Evolutionary conservation across 495 filamentous ascomycete genomes (phyloP), one percentile per base, ranked within the genome.

Genomic region (Oidiodendron maius): DNA sequence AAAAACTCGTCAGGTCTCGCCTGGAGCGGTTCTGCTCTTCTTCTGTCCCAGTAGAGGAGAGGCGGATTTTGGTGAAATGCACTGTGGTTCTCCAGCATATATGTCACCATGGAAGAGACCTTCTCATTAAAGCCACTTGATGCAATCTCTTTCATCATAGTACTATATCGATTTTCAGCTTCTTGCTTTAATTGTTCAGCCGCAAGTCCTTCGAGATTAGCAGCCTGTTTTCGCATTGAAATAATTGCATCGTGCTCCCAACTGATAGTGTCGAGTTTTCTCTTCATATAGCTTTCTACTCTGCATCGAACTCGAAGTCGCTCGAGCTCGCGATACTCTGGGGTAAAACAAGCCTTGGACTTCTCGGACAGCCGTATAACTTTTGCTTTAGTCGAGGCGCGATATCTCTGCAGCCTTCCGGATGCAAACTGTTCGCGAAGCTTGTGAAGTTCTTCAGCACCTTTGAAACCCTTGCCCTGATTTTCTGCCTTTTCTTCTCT

Each of bases 11-110:
- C n/a, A 1, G 24, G 2, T 17, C 48, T n/a, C 3, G 51, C 51
- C 40, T 36, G 36, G 15, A 62, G 24, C 4, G 59, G 59, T 40
- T 62, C 59, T 13, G 25, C 17, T 21, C 52, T 53, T 34, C 59
- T 32, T 36, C 51, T 43, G 40, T 62, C 59, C 50, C 53, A 62
- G 2, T 51, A 15, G 1, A 62, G 28, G 3, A 43, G 4, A 3
- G 53, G 53, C 10, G 56, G 53, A 20, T 51, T 25, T 21, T 16
- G 20, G 10, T 26, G 1, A n/a, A 44, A 32, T 21, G 41, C 22
- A 17, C 6, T 12, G 25, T 15, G 41, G 10, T 40, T 40, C 6
- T 44, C 41, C 30, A 28, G 12, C n/a, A 40, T 40, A 21, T 40
- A 13, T 12, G 9, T 9, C 11, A 15, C n/a, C 3, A 40, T 11